Evolutionary conservation across 2,329 filamentous ascomycete species (phyloP).

Genomic region (Colletotrichum tanaceti): DNA sequence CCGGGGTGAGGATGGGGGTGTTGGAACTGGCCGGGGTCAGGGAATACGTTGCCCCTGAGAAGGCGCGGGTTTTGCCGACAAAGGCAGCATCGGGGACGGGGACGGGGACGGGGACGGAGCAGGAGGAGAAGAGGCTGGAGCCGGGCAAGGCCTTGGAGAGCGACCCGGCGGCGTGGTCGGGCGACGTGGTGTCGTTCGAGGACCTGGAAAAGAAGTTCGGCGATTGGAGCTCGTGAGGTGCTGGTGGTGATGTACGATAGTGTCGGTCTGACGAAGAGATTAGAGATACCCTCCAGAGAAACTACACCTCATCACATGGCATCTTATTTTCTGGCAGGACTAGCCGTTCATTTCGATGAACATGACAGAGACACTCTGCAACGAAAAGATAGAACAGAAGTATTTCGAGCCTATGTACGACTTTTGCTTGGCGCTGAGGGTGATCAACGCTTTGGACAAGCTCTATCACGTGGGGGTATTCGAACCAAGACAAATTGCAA

Average conservation of each 20-base stretch:
- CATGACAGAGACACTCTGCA: not conserved
- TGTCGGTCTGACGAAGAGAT: not conserved
- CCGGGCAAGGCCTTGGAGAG: slow-evolving; percentile 35
- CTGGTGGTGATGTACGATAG: slow-evolving; percentile 16
- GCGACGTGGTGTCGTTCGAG: slow-evolving; percentile 52
- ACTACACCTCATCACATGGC: slow-evolving; percentile 8
- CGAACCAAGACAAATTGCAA: slow-evolving; percentile 11
- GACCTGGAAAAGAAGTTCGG: slow-evolving; percentile 46
- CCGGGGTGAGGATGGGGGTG: slow-evolving; percentile 54
- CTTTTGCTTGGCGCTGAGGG: not conserved
- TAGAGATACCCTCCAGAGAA: slow-evolving; percentile 31
- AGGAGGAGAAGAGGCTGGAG: slow-evolving; percentile 17
- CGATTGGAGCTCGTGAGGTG: slow-evolving; percentile 24
- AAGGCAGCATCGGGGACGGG: not conserved
- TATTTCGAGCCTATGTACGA: too few relatives aligned
- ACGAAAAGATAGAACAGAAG: not conserved
- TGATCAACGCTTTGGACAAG: slow-evolving; percentile 1
- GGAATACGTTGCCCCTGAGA: slow-evolving; percentile 15
- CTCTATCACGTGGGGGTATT: slow-evolving; percentile 36
- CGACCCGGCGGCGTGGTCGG: slow-evolving; percentile 44
- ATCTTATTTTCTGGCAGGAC: not conserved
- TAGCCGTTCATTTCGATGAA: not conserved
- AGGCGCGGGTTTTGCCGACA: not conserved
- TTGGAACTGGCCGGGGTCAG: slow-evolving; percentile 55
- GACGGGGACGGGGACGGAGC: not conserved